phyloP scores from a whole-genome alignment of 306 rosid species.

The Cyclanthera cordifolia region DNA sequence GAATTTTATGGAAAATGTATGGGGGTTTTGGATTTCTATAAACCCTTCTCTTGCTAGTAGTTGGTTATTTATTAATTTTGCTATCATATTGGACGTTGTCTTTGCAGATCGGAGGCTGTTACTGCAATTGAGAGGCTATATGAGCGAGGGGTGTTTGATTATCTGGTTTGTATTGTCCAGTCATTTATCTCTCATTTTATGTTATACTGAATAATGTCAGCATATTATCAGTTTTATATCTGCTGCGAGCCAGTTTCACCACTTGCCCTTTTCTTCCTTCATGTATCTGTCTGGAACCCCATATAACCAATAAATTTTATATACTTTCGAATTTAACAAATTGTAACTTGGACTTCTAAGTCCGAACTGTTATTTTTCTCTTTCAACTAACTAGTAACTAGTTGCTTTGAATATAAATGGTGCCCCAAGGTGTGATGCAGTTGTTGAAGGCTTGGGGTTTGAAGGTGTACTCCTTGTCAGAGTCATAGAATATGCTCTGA shows the following conservation, averaged over 20 bases:
- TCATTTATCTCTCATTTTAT: background rate
- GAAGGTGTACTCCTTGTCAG: too few species aligned
- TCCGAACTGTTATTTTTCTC: background rate
- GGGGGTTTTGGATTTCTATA: background rate
- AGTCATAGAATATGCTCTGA: too few species aligned
- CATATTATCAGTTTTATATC: background rate
- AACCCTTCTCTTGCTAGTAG: background rate
- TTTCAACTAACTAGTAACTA: background rate
- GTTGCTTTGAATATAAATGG: background rate
- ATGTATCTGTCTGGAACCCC: background rate
- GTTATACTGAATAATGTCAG: background rate
- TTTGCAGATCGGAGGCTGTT: constrained; percentile 40
- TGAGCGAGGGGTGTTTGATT: constrained; percentile 60
- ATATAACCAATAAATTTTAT: background rate
- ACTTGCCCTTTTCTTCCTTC: background rate
- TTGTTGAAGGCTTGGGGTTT: too few species aligned
- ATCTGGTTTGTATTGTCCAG: constrained; percentile 46
- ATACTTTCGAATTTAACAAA: background rate
- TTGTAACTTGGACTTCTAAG: background rate
- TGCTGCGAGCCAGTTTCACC: background rate
- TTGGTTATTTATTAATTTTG: background rate
- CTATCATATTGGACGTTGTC: background rate
- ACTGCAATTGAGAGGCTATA: constrained; percentile 46
- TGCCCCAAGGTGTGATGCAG: too few species aligned
- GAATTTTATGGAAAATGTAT: background rate